A percentile compares a stretch with the other conserved stretches of the same genome.
Conservation (phyloP, 768 basidiomycete genomes). For the Porphyrellus cyaneotinctus region DNA sequence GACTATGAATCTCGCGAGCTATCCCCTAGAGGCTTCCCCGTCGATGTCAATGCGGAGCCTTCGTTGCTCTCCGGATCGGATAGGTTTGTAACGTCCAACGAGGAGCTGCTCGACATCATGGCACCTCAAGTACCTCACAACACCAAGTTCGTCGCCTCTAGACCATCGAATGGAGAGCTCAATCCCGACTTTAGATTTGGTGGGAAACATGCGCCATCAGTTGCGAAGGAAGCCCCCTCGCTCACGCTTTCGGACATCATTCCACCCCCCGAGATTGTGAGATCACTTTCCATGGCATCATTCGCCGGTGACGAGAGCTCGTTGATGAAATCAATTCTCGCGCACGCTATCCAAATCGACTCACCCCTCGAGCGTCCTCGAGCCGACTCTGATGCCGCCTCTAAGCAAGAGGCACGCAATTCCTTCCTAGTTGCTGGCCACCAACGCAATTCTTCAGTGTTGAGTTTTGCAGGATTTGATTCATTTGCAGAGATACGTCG, state of each 20-base stretch:
- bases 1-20: slow-evolving; percentile 17
- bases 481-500: slow-evolving; percentile 77
- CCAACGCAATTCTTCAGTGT: slow-evolving; percentile 41
- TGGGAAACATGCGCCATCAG: slow-evolving; percentile 34
- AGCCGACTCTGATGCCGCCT: slow-evolving; percentile 43
- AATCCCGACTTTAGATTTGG: slow-evolving; percentile 76
- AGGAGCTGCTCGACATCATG: slow-evolving; percentile 25
- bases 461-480: slow-evolving; percentile 69
- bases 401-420: slow-evolving; percentile 30
- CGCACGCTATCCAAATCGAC: slow-evolving; percentile 40
- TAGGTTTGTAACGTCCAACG: slow-evolving; percentile 30
- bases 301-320: slow-evolving; percentile 47
- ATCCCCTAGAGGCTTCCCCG: slow-evolving; percentile 12
- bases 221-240: slow-evolving; percentile 8
- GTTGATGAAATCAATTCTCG: slow-evolving; percentile 52
- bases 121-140: slow-evolving; percentile 19
- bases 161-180: slow-evolving; percentile 60
- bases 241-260: slow-evolving; percentile 75
- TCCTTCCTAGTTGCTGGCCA: slow-evolving; percentile 24
- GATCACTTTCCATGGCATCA: slow-evolving; percentile 45
- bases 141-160: slow-evolving; percentile 35
- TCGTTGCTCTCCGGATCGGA: slow-evolving; percentile 40
- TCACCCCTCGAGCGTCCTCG: slow-evolving; percentile 32
- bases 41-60: slow-evolving; percentile 32
- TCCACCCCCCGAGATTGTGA: slow-evolving; percentile 54